These are phyloP conservation scores for Coprinellus micaceus DNA, from an alignment of 768 basidiomycete genomes.

Conservation along the genomic window DNA sequence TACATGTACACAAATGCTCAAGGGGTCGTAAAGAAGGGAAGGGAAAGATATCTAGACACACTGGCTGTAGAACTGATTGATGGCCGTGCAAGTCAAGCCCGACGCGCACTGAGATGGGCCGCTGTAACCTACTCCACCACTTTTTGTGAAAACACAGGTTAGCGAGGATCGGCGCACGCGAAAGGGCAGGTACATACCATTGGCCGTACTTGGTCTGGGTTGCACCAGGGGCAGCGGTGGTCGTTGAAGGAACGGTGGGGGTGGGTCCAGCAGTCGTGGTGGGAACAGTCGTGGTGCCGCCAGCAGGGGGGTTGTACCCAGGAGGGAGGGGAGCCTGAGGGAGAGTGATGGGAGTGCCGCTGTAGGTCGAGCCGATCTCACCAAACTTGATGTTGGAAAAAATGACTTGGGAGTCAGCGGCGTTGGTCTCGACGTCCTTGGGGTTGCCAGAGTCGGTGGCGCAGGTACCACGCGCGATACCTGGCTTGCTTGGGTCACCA, in stretches of 20 bases:
- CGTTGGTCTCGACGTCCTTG: constrained; percentile 36
- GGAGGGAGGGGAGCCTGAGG: constrained; percentile 10
- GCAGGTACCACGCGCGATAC: constrained; percentile 49
- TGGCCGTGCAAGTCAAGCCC: constrained; percentile 23
- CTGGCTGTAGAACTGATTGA: constrained; percentile 31
- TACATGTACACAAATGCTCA: background rate
- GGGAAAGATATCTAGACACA: constrained; percentile 47
- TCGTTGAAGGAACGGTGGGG: constrained; percentile 31
- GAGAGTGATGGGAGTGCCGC: constrained; percentile 7
- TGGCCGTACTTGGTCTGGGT: constrained; percentile 35
- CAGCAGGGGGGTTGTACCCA: background rate
- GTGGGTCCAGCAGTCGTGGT: constrained; percentile 18
- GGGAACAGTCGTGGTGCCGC: constrained; percentile 12
- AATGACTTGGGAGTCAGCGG: constrained; percentile 39
- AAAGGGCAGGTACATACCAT: constrained; percentile 24
- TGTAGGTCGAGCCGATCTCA: constrained; percentile 43
- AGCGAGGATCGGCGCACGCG: background rate
- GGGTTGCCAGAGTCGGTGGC: constrained; percentile 45
- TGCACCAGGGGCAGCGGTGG: constrained; percentile 19
- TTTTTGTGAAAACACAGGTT: constrained; percentile 4
- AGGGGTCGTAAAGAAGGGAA: too few species aligned
- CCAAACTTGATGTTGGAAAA: constrained; percentile 56
- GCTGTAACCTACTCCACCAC: constrained; percentile 27
- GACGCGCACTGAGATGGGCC: constrained; percentile 30
- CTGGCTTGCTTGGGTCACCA: constrained; percentile 30